phyloP scores from a whole-genome alignment of 1,139 yeast species.

The Debaryomycetaceae sp. region DNA sequence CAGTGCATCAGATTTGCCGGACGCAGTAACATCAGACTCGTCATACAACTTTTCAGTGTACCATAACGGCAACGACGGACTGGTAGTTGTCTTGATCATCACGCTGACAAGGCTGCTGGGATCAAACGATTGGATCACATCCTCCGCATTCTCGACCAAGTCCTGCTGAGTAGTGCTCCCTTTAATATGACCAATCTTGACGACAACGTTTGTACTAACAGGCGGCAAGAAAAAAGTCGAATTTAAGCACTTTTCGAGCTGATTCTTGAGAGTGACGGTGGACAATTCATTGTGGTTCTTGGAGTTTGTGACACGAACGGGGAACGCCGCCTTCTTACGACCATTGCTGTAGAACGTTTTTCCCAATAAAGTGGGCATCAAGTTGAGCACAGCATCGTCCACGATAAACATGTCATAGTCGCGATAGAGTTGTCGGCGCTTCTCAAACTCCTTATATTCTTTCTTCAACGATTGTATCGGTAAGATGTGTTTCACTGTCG shows the following conservation, averaged over 20 bases:
- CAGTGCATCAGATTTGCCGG: conserved; percentile 18
- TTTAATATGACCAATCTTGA: conserved; percentile 53
- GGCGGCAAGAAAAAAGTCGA: conserved; percentile 62
- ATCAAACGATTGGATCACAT: conserved; percentile 42
- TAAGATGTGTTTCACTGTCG: conserved; percentile 37
- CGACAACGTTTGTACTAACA: conserved; percentile 56
- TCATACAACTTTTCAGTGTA: conserved; percentile 51
- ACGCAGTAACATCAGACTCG: conserved; percentile 17
- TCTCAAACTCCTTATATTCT: conserved; percentile 58
- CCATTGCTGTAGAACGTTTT: conserved; percentile 55
- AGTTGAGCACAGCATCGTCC: conserved; percentile 71
- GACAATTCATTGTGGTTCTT: conserved; percentile 34
- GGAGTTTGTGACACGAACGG: conserved; percentile 42
- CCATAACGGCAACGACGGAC: conserved; percentile 81
- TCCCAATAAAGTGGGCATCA: conserved; percentile 76
- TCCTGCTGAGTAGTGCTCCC: conserved; percentile 17
- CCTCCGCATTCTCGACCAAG: conserved; percentile 44
- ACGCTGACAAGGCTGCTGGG: conserved; percentile 41
- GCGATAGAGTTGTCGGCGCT: conserved; percentile 51
- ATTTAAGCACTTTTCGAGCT: conserved; percentile 45
- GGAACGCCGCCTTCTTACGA: conserved; percentile 57
- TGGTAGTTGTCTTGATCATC: conserved; percentile 54
- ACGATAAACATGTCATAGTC: conserved; percentile 67
- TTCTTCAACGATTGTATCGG: conserved; percentile 52
- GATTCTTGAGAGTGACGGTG: conserved; percentile 44